Conservation (phyloP, 306 rosid genomes). For the Sicyos baderoa region DNA sequence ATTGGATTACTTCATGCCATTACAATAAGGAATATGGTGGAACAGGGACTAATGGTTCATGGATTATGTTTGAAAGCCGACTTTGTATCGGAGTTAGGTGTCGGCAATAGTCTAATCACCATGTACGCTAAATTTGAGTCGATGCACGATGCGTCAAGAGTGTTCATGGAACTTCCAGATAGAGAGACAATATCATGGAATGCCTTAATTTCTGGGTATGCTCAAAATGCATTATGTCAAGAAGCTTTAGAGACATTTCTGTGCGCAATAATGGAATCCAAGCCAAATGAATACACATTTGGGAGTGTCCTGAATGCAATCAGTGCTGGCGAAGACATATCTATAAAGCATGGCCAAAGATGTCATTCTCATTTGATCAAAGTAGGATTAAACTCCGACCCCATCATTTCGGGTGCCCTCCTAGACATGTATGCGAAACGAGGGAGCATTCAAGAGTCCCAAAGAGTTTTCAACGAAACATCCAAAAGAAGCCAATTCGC, state of each 20-base stretch:
- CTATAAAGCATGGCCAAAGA: slow-evolving; percentile 58
- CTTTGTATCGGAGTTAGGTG: slow-evolving; percentile 39
- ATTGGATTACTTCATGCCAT: slow-evolving; percentile 63
- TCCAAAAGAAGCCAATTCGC: slow-evolving; percentile 47
- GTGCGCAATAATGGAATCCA: slow-evolving; percentile 41
- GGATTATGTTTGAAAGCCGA: slow-evolving; percentile 51
- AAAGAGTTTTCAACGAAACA: slow-evolving; percentile 49
- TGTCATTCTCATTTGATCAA: slow-evolving; percentile 62
- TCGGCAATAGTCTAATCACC: slow-evolving; percentile 71
- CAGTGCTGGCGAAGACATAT: slow-evolving; percentile 58
- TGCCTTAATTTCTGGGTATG: slow-evolving; percentile 76
- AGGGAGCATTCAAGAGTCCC: slow-evolving; percentile 58
- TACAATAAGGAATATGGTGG: slow-evolving; percentile 38
- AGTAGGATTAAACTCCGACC: slow-evolving; percentile 47
- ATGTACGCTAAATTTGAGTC: slow-evolving; percentile 61
- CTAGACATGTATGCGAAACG: slow-evolving; percentile 86
- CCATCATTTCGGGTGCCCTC: slow-evolving; percentile 57
- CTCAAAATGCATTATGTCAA: slow-evolving; percentile 51
- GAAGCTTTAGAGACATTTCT: slow-evolving; percentile 56
- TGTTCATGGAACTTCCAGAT: slow-evolving; percentile 58
- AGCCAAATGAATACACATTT: slow-evolving; percentile 69
- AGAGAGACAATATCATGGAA: slow-evolving; percentile 78
- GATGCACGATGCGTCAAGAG: slow-evolving; percentile 49
- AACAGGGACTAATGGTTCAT: slow-evolving; percentile 54
- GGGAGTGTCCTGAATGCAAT: slow-evolving; percentile 81